Conservation (phyloP, 2,329 filamentous ascomycete genomes). For the Epichloe bromicola region DNA sequence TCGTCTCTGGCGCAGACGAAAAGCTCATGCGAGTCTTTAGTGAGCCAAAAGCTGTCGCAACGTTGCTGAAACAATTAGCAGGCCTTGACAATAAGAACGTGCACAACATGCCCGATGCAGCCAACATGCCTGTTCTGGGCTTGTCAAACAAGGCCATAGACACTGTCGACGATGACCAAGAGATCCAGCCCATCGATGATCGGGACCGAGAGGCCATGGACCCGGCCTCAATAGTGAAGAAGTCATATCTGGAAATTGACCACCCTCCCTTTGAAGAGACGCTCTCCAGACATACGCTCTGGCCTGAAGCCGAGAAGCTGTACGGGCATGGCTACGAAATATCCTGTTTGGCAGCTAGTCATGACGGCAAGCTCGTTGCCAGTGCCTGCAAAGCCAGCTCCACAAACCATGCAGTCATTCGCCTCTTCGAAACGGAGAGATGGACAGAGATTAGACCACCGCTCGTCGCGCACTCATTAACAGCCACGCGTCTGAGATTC, state of each 20-base stretch:
- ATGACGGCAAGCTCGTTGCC: conserved; percentile 64
- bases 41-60: conserved; percentile 71
- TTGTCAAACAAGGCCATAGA: conserved; percentile 91
- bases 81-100: conserved; percentile 34
- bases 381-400: conserved; percentile 90
- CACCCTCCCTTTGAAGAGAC: conserved; percentile 83
- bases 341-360: conserved; percentile 67
- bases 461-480: conserved; percentile 74
- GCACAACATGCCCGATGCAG: conserved; percentile 61
- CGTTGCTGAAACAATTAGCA: conserved; percentile 56
- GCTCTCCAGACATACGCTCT: conserved; percentile 78
- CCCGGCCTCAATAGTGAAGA: conserved; percentile 40
- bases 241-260: conserved; percentile 49
- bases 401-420: conserved; percentile 85
- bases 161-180: conserved; percentile 35
- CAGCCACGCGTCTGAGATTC: conserved; percentile 72
- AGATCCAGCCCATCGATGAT: conserved; percentile 29
- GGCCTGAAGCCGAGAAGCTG: conserved; percentile 91
- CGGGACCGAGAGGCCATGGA: conserved; percentile 42
- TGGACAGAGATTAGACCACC: conserved; percentile 85
- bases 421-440: conserved; percentile 71
- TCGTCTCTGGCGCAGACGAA: conserved; percentile 92
- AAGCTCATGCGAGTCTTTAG: conserved; percentile 95
- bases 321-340: conserved; percentile 98
- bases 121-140: conserved; percentile 87